Percentiles rank a stretch among this genome's conserved stretches.
Conservation (phyloP, 495 filamentous ascomycete genomes). For the Lasiosphaeria ovina region DNA sequence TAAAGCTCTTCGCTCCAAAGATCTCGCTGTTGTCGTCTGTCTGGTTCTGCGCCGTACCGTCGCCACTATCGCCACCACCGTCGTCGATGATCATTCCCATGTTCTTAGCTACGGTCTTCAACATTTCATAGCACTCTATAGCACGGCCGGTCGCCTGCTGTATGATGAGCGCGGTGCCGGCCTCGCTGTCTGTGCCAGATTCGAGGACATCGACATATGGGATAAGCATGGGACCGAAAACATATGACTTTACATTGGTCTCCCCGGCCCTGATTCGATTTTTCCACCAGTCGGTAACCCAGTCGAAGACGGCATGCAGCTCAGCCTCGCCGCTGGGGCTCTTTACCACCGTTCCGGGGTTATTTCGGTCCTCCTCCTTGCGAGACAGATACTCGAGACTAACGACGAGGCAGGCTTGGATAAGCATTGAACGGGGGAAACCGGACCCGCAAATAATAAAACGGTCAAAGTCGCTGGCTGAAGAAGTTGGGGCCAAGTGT, state of each 20-base stretch:
- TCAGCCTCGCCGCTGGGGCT: background rate
- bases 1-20: too few relatives aligned
- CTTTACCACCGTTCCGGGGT: background rate
- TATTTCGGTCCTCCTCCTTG: constrained; percentile 4
- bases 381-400: constrained; percentile 2
- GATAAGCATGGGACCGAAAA: background rate
- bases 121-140: too few relatives aligned
- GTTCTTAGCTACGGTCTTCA: too few relatives aligned
- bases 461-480: constrained; percentile 6
- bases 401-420: constrained; percentile 5
- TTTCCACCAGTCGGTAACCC: constrained; percentile 1
- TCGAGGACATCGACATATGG: too few relatives aligned
- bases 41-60: too few relatives aligned
- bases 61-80: too few relatives aligned
- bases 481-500: background rate
- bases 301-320: constrained; percentile 2
- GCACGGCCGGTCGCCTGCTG: too few relatives aligned
- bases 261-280: constrained; percentile 1
- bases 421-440: background rate
- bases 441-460: constrained; percentile 6
- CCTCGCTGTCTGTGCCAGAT: too few relatives aligned
- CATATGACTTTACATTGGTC: constrained; percentile 10
- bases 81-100: too few relatives aligned
- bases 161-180: too few relatives aligned
- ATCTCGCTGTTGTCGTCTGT: too few relatives aligned